These are phyloP conservation scores for Phytophthora sojae DNA, from an alignment of 352 stramenopile species.

Conservation along the genomic window DNA sequence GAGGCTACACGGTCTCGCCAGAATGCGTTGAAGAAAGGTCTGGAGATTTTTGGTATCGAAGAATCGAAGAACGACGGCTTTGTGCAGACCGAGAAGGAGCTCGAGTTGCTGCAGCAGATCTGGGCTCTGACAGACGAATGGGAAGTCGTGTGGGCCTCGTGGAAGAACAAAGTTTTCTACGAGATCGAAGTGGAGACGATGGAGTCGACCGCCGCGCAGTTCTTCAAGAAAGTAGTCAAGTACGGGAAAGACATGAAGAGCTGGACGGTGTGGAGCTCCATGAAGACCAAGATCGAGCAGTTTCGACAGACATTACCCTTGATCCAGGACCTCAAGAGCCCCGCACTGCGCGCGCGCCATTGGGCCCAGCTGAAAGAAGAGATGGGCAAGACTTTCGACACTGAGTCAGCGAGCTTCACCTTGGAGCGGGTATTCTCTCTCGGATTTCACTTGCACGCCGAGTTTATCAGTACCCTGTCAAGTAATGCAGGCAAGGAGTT, in stretches of 20 bases:
- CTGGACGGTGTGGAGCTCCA: conserved; percentile 92
- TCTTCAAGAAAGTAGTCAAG: conserved; percentile 94
- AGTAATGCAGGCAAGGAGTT: conserved; percentile 93
- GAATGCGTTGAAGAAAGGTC: conserved; percentile 84
- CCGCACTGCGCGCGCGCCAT: conserved; percentile 86
- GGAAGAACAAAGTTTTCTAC: conserved; percentile 93
- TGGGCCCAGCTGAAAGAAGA: conserved; percentile 92
- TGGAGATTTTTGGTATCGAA: conserved; percentile 94
- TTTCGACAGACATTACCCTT: conserved; percentile 92
- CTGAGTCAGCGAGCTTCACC: conserved; percentile 78
- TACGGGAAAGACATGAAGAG: conserved; percentile 94
- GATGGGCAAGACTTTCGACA: conserved; percentile 88
- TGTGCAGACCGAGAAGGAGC: conserved; percentile 86
- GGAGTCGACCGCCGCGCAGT: conserved; percentile 88
- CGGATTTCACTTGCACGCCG: conserved; percentile 87
- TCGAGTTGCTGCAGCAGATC: conserved; percentile 91
- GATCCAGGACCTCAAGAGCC: conserved; percentile 94
- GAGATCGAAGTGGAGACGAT: conserved; percentile 94
- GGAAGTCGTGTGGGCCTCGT: conserved; percentile 90
- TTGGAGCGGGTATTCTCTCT: conserved; percentile 90
- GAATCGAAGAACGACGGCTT: conserved; percentile 89
- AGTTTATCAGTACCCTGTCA: conserved; percentile 93
- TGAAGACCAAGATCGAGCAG: conserved; percentile 95
- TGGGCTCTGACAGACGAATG: conserved; percentile 92
- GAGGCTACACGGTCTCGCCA: conserved; percentile 74